Percentiles rank a stretch among this genome's conserved stretches.
phyloP scores from a whole-genome alignment of 305 asterid species.

The Petunia hybrid region DNA sequence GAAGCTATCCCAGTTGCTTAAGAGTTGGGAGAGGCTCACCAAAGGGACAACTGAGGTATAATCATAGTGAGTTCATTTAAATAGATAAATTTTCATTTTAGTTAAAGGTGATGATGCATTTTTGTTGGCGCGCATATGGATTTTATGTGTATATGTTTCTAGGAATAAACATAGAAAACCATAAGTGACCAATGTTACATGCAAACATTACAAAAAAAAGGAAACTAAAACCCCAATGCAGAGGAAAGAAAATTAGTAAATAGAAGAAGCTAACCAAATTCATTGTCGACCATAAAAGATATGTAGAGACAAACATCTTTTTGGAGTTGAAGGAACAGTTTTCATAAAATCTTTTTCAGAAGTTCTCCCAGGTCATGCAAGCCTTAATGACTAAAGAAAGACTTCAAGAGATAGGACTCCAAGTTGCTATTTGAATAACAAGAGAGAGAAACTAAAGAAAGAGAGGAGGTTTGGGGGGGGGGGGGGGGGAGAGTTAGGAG shows the following conservation, averaged over 20 bases:
- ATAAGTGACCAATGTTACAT: constrained; percentile 7
- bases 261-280: constrained; percentile 1
- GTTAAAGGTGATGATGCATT: constrained; percentile 2
- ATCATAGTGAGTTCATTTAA: constrained; percentile 27
- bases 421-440: background rate
- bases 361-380: background rate
- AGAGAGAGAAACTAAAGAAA: constrained; percentile 6
- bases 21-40: constrained; percentile 72
- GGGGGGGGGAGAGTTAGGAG: background rate
- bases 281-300: background rate
- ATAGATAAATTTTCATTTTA: background rate
- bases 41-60: constrained; percentile 65
- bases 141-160: constrained; percentile 22
- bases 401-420: background rate
- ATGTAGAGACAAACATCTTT: background rate
- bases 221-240: background rate
- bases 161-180: background rate
- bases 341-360: background rate
- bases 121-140: background rate
- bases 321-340: constrained; percentile 18
- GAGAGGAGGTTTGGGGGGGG: background rate
- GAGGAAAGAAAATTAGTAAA: background rate
- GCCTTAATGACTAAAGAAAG: background rate
- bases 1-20: constrained; percentile 68
- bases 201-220: background rate